Conservation (phyloP, 495 filamentous ascomycete genomes). For the Neurospora terricola region DNA sequence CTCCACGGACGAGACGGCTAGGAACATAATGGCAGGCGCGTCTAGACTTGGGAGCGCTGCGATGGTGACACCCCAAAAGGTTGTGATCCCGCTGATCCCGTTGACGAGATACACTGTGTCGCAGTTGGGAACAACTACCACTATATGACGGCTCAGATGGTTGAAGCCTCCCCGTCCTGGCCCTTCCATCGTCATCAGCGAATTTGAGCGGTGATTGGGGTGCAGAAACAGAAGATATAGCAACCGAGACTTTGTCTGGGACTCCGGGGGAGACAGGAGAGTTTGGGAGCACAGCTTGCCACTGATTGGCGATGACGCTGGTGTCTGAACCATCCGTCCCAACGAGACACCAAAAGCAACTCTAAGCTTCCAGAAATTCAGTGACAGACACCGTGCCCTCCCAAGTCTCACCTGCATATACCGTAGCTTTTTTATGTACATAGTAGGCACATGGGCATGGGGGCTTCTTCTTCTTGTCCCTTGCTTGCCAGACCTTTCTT, state of each 20-base stretch:
- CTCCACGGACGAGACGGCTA: background rate
- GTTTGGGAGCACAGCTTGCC: background rate
- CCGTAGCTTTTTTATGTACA: background rate
- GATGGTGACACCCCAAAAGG: background rate
- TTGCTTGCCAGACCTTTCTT: background rate
- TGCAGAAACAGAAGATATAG: background rate
- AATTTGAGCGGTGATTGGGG: background rate
- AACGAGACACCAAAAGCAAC: background rate
- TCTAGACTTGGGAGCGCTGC: background rate
- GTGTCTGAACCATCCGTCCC: background rate
- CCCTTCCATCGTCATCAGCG: background rate
- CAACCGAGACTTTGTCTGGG: background rate
- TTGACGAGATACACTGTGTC: background rate
- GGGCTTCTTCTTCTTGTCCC: background rate
- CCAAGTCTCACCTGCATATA: background rate
- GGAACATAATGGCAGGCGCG: background rate
- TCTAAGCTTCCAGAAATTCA: background rate
- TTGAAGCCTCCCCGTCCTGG: background rate
- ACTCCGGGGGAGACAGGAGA: background rate
- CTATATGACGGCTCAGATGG: background rate
- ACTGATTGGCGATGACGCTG: background rate
- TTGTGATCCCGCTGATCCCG: background rate
- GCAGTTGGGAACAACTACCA: background rate
- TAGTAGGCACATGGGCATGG: background rate
- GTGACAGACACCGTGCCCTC: background rate